phyloP scores from a whole-genome alignment of 1,139 yeast genomes.

The Geotrichum candidum region DNA sequence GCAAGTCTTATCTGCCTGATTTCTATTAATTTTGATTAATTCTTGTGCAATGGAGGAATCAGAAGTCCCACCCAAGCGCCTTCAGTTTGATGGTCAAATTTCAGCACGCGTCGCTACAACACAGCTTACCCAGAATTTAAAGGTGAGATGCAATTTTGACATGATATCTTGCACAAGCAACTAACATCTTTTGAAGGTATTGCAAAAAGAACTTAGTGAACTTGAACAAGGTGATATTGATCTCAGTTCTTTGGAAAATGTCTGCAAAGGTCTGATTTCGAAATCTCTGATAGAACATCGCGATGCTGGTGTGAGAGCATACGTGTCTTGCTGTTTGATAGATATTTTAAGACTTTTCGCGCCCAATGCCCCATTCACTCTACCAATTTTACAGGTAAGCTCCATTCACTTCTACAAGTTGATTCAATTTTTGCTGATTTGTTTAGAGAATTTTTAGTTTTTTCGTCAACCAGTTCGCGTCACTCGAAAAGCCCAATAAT shows the following conservation, averaged over 20 bases:
- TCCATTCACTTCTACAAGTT: background rate
- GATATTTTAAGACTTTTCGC: conserved; percentile 76
- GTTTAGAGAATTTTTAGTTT: conserved; percentile 13
- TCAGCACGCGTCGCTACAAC: conserved; percentile 14
- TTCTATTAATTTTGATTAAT: too few species aligned
- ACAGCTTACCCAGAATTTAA: conserved; percentile 12
- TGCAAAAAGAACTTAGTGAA: conserved; percentile 11
- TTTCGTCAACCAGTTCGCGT: conserved; percentile 57
- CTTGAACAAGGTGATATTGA: conserved; percentile 14
- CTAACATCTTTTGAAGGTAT: conserved; percentile 6
- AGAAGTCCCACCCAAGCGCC: conserved; percentile 1
- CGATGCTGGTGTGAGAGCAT: conserved; percentile 67
- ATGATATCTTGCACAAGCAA: background rate
- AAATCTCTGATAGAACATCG: conserved; percentile 55
- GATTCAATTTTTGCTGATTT: background rate
- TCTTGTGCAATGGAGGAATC: conserved; percentile 5
- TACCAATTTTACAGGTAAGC: conserved; percentile 49
- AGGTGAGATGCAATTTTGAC: background rate
- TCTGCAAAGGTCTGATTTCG: conserved; percentile 44
- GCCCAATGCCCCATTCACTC: conserved; percentile 86
- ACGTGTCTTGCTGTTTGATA: conserved; percentile 65
- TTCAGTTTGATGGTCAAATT: conserved; percentile 10
- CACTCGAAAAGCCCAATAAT: conserved; percentile 47
- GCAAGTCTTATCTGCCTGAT: too few species aligned
- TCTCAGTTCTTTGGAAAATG: conserved; percentile 5